A percentile compares a stretch with the other conserved stretches of the same genome.
phyloP scores from a whole-genome alignment of 768 basidiomycete species.

The Mycena haematopus region DNA sequence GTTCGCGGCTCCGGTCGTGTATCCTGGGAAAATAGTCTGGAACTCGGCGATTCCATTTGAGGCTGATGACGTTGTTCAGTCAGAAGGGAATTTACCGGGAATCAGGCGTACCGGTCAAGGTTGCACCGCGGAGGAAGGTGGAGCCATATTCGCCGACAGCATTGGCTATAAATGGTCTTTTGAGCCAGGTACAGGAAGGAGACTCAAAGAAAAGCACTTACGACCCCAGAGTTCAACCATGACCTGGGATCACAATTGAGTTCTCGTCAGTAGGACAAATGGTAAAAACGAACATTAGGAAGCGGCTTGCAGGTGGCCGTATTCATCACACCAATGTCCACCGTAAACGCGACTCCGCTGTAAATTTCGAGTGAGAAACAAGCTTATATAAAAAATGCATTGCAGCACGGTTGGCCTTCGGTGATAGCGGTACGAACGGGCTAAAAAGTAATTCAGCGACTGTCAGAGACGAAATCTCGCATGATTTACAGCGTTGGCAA shows the following conservation, averaged over 20 bases:
- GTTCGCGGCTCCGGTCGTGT: conserved; percentile 41
- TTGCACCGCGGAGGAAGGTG: conserved; percentile 43
- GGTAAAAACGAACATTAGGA: conserved; percentile 28
- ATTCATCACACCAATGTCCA: conserved; percentile 48
- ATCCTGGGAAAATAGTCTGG: conserved; percentile 45
- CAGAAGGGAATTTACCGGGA: not conserved
- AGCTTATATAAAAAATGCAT: not conserved
- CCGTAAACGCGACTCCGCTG: conserved; percentile 43
- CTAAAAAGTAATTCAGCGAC: conserved; percentile 5
- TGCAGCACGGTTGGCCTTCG: conserved; percentile 37
- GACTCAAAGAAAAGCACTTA: conserved; percentile 13
- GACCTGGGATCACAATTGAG: conserved; percentile 17
- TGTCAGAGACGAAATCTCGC: not conserved
- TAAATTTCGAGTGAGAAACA: not conserved
- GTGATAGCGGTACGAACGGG: conserved; percentile 37
- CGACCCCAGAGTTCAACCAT: conserved; percentile 48
- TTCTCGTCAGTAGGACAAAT: not conserved
- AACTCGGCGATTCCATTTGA: conserved; percentile 48
- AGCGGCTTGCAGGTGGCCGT: conserved; percentile 48
- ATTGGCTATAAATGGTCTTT: conserved; percentile 37
- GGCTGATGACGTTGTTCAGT: conserved; percentile 29
- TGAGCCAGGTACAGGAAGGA: not conserved
- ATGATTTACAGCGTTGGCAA: conserved; percentile 27
- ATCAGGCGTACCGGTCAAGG: not conserved
- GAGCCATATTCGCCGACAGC: conserved; percentile 42